Conservation (phyloP, 2,329 filamentous ascomycete species). For the Reticulascus tulasneorum region DNA sequence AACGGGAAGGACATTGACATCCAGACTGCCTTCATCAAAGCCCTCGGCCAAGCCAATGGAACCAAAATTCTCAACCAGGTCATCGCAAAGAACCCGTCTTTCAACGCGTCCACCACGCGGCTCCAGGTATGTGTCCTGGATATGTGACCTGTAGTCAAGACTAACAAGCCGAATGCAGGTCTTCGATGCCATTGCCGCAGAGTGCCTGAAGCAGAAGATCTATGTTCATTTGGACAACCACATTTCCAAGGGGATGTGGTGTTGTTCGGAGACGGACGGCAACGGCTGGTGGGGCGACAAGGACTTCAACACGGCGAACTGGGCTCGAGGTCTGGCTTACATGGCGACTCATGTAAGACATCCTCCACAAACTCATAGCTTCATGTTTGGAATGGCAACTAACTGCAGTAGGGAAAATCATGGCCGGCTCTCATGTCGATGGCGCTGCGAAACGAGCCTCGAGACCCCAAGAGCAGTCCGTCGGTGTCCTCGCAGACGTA, state of each 20-base stretch:
- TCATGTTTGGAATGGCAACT: not conserved
- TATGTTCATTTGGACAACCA: constrained; percentile 60
- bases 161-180: constrained; percentile 23
- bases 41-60: constrained; percentile 49
- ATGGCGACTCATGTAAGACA: constrained; percentile 54
- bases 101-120: constrained; percentile 50
- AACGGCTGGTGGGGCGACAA: constrained; percentile 61
- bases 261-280: constrained; percentile 49
- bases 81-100: constrained; percentile 52
- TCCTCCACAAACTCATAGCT: not conserved
- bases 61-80: constrained; percentile 47
- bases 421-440: constrained; percentile 47
- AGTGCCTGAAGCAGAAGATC: constrained; percentile 50
- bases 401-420: constrained; percentile 33
- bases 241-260: constrained; percentile 56
- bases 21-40: constrained; percentile 38
- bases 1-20: constrained; percentile 43
- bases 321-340: constrained; percentile 55
- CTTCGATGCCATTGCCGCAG: constrained; percentile 57
- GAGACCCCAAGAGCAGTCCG: constrained; percentile 34
- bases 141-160: constrained; percentile 6
- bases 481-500: constrained; percentile 34
- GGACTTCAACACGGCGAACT: constrained; percentile 55
- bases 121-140: constrained; percentile 33
- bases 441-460: constrained; percentile 51